Evolutionary conservation across 208 protist genomes (phyloP).

Genomic region (Eutreptiella sp.): DNA sequence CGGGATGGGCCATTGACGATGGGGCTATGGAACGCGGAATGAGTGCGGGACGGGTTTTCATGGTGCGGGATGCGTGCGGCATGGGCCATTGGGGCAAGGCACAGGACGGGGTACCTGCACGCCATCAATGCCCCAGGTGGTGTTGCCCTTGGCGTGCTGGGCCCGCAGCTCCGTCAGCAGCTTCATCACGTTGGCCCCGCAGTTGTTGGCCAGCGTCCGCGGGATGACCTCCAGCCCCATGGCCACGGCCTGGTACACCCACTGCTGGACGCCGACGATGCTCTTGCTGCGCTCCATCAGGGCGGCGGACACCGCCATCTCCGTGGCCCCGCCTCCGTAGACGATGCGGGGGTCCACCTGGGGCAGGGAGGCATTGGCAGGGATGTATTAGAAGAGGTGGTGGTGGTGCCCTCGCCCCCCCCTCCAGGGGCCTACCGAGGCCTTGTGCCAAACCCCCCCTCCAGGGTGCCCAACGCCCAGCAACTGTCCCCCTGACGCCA

Average conservation of each 20-base stretch:
- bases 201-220: conserved; percentile 98
- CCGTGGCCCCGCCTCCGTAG: conserved; percentile 96
- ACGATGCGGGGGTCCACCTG: conserved; percentile 93
- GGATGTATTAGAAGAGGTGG: too few species aligned
- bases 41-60: too few species aligned
- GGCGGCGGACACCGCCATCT: conserved; percentile 88
- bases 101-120: too few species aligned
- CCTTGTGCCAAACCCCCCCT: too few species aligned
- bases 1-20: too few species aligned
- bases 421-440: too few species aligned
- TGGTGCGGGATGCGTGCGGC: too few species aligned
- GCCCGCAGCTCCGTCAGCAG: conserved; percentile 95
- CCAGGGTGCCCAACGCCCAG: too few species aligned
- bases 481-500: too few species aligned
- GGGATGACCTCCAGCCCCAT: conserved; percentile 90
- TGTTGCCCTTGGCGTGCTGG: conserved; percentile 76
- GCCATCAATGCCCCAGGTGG: conserved; percentile 95
- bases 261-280: conserved; percentile 92
- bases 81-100: too few species aligned
- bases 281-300: conserved; percentile 87
- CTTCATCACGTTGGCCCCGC: conserved; percentile 95
- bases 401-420: too few species aligned
- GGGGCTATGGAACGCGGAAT: conserved; percentile 23
- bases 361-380: too few species aligned
- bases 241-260: conserved; percentile 92